Evolutionary conservation across 2,329 filamentous ascomycete species (phyloP).

Genomic region (Rhytidhysteron rufulum): DNA sequence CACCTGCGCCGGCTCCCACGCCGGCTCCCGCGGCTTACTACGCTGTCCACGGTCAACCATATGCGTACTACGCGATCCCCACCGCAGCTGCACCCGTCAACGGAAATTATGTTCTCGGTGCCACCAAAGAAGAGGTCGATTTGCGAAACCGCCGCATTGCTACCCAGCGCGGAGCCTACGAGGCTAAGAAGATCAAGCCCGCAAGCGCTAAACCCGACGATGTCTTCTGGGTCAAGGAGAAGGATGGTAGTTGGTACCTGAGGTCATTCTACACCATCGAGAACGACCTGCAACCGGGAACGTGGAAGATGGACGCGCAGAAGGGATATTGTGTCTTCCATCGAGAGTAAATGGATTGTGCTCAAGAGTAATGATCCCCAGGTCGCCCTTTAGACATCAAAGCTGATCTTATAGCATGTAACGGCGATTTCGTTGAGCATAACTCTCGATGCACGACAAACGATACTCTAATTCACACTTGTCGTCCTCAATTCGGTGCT

Average conservation of each 20-base stretch:
- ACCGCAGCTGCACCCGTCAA: background rate
- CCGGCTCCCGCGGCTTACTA: background rate
- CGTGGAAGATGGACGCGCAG: slow-evolving; percentile 33
- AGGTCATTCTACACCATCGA: slow-evolving; percentile 35
- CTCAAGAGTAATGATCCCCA: no score
- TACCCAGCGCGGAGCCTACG: slow-evolving; percentile 28
- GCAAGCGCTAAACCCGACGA: slow-evolving; percentile 29
- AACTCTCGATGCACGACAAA: no score
- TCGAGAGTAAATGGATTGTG: slow-evolving; percentile 21
- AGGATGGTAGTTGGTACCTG: slow-evolving; percentile 33
- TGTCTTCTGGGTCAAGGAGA: slow-evolving; percentile 35
- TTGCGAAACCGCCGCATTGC: slow-evolving; percentile 27
- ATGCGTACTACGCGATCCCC: background rate
- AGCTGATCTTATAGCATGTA: no score
- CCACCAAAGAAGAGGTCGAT: slow-evolving; percentile 23
- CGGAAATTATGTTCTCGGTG: background rate
- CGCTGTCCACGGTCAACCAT: background rate
- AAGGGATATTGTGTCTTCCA: slow-evolving; percentile 31
- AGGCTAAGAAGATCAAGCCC: slow-evolving; percentile 26
- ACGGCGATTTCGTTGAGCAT: no score
- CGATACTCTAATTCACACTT: no score
- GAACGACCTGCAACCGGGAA: slow-evolving; percentile 33
- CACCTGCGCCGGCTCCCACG: background rate
- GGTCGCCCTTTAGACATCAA: no score
- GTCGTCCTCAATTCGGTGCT: no score